Evolutionary conservation across 164 flowering plant species (phyloP).

Genomic region (Platanus orientalis): DNA sequence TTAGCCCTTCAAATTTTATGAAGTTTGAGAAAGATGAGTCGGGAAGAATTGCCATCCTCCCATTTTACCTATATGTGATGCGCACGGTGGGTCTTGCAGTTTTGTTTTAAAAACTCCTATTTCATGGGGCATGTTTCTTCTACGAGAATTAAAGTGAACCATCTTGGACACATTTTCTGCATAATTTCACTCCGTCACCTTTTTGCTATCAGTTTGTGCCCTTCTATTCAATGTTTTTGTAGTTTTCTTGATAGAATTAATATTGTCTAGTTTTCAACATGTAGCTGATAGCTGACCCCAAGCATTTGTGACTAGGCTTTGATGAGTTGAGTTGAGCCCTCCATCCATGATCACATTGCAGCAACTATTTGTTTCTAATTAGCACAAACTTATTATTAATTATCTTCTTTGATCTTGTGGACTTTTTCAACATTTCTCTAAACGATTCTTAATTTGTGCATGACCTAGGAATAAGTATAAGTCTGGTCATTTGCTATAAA

Average conservation of each 20-base stretch:
- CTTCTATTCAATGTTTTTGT: not conserved
- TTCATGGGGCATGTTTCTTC: not conserved
- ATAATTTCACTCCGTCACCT: not conserved
- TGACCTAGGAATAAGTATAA: no score
- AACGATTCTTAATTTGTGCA: no score
- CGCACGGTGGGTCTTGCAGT: conserved; percentile 63
- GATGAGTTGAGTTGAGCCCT: no score
- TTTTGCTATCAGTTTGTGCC: not conserved
- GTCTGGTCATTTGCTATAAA: no score
- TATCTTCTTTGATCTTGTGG: no score
- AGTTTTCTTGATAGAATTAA: not conserved
- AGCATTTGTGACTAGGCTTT: no score
- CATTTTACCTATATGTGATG: conserved; percentile 97
- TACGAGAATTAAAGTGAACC: not conserved
- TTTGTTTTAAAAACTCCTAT: not conserved
- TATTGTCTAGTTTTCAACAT: no score
- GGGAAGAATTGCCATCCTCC: conserved; percentile 93
- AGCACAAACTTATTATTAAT: no score
- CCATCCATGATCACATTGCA: no score
- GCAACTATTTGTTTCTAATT: no score
- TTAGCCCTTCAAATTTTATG: conserved; percentile 99
- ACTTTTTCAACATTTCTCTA: no score
- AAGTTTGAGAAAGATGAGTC: conserved; percentile 97
- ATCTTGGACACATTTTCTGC: not conserved
- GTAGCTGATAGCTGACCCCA: no score